These are phyloP conservation scores for Sporothrix euskadiensis DNA, from an alignment of 2,329 filamentous ascomycete genomes.

Conservation along the genomic window DNA sequence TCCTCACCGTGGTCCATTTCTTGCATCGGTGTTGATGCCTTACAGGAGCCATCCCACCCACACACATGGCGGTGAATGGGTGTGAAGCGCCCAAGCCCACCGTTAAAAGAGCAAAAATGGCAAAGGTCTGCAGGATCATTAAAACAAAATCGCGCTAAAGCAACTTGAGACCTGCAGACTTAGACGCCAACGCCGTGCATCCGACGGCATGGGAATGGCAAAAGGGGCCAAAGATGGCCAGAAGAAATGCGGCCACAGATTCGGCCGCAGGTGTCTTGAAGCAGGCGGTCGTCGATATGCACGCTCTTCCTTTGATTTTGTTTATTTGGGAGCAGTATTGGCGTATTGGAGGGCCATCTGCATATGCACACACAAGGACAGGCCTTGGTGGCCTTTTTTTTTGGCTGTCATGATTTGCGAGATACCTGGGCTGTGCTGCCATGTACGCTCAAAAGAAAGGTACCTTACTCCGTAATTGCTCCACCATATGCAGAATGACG, in stretches of 20 bases:
- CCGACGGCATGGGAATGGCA: slow-evolving; percentile 14
- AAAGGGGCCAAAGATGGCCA: neutral
- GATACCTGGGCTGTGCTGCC: neutral
- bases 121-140: neutral
- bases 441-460: neutral
- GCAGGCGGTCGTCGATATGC: slow-evolving; percentile 18
- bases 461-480: neutral
- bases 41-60: neutral
- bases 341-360: slow-evolving; percentile 13
- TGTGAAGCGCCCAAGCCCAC: slow-evolving; percentile 1
- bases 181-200: slow-evolving; percentile 24
- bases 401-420: neutral
- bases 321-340: slow-evolving; percentile 2
- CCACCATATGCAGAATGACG: slow-evolving; percentile 26
- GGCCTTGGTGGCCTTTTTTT: neutral
- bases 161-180: slow-evolving; percentile 22
- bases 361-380: slow-evolving; percentile 18
- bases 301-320: neutral
- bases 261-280: slow-evolving; percentile 30
- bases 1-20: neutral
- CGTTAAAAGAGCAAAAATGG: neutral
- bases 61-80: slow-evolving; percentile 22
- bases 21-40: slow-evolving; percentile 23
- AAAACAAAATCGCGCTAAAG: slow-evolving; percentile 16
- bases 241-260: slow-evolving; percentile 29